Conservation (phyloP, 129 eudicot species). For the Lonicera japonica region DNA sequence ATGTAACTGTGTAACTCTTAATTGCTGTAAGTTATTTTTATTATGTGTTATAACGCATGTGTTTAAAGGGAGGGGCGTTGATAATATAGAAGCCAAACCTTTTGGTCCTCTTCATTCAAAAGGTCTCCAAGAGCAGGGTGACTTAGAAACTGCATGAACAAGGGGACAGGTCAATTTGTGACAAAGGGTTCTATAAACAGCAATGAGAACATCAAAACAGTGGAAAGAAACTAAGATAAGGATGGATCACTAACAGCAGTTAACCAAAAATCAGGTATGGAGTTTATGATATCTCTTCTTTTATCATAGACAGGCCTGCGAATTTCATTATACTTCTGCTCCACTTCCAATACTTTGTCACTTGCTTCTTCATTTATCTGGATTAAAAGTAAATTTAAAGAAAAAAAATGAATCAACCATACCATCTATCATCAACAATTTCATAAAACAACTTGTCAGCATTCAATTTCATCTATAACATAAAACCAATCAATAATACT, state of each 20-base stretch:
- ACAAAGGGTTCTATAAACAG: not conserved
- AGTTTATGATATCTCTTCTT: slow-evolving; percentile 59
- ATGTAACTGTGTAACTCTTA: too few species aligned
- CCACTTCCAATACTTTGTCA: slow-evolving; percentile 81
- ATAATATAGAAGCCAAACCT: slow-evolving; percentile 35
- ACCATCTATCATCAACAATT: too few species aligned
- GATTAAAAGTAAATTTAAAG: slow-evolving; percentile 5
- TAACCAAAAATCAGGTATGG: slow-evolving; percentile 92
- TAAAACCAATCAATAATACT: too few species aligned
- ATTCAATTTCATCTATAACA: not conserved
- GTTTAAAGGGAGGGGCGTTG: too few species aligned
- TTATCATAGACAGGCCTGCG: slow-evolving; percentile 87
- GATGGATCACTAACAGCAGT: slow-evolving; percentile 63
- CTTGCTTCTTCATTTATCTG: slow-evolving; percentile 88
- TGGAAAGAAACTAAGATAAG: not conserved
- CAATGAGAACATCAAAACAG: not conserved
- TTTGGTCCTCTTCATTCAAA: slow-evolving; percentile 83
- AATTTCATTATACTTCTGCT: slow-evolving; percentile 68
- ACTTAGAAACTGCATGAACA: slow-evolving; percentile 66
- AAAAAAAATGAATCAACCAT: too few species aligned
- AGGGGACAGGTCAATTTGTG: not conserved
- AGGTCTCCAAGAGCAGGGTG: slow-evolving; percentile 86
- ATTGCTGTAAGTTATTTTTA: too few species aligned
- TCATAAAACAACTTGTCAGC: too few species aligned
- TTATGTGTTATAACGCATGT: too few species aligned